Evolutionary conservation across 495 filamentous ascomycete species (phyloP).

Genomic region (Aspergillus diversus): DNA sequence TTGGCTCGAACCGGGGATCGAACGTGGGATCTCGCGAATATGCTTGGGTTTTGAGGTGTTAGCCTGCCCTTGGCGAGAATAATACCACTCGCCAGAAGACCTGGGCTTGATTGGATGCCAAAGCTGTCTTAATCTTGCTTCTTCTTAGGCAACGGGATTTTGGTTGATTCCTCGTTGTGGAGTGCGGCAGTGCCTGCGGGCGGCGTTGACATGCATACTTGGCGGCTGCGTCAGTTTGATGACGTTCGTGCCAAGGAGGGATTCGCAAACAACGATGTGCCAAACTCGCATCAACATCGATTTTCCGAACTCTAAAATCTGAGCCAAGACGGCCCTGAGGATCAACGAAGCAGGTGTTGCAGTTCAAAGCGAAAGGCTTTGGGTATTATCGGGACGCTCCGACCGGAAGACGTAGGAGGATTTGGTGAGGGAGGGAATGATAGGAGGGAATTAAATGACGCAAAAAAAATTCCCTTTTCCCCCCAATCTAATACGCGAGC

Average conservation of each 20-base stretch:
- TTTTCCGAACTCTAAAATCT: background rate
- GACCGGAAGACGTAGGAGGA: background rate
- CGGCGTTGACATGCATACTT: slow-evolving; percentile 25
- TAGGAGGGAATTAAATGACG: too few relatives aligned
- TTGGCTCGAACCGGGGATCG: slow-evolving; percentile 44
- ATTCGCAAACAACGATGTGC: slow-evolving; percentile 18
- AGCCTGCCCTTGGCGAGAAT: slow-evolving; percentile 43
- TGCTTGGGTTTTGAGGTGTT: slow-evolving; percentile 18
- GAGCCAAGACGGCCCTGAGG: background rate
- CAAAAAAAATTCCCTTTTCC: background rate
- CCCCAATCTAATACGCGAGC: slow-evolving; percentile 44
- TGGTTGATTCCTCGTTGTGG: background rate
- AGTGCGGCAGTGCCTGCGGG: slow-evolving; percentile 4
- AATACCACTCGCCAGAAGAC: slow-evolving; percentile 35
- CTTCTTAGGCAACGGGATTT: background rate
- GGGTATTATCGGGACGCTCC: background rate
- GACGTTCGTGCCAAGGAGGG: slow-evolving; percentile 36
- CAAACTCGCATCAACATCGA: background rate
- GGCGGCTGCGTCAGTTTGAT: slow-evolving; percentile 22
- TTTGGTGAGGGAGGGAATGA: too few relatives aligned
- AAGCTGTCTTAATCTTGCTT: background rate
- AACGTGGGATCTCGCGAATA: slow-evolving; percentile 49
- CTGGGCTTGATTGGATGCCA: slow-evolving; percentile 23
- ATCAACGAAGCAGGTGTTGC: background rate
- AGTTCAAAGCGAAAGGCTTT: background rate